A percentile compares a stretch with the other conserved stretches of the same genome.
phyloP scores from a whole-genome alignment of 2,329 filamentous ascomycete species.

The Paecilomyces sp. region DNA sequence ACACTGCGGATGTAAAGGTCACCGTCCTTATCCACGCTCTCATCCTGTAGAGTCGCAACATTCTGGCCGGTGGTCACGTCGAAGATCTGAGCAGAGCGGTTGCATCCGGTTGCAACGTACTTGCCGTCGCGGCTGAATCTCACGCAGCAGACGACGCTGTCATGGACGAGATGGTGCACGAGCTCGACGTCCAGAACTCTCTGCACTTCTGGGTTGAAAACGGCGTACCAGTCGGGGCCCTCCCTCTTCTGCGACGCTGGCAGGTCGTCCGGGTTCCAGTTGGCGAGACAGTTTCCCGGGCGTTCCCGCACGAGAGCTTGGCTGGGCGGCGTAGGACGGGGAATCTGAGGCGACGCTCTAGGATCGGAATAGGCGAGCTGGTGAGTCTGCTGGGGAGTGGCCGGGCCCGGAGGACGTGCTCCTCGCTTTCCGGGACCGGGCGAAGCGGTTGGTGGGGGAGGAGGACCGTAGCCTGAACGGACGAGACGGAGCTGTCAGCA shows the following conservation, averaged over 20 bases:
- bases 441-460: slow-evolving; percentile 77
- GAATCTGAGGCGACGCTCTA: slow-evolving; percentile 76
- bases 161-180: slow-evolving; percentile 84
- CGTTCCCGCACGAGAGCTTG: slow-evolving; percentile 43
- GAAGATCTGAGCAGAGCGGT: slow-evolving; percentile 98
- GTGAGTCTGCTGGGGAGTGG: slow-evolving; percentile 87
- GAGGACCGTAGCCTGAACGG: slow-evolving; percentile 63
- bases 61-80: slow-evolving; percentile 83
- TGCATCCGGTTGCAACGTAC: slow-evolving; percentile 94
- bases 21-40: slow-evolving; percentile 75
- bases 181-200: slow-evolving; percentile 89
- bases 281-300: slow-evolving; percentile 67
- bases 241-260: slow-evolving; percentile 84
- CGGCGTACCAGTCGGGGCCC: slow-evolving; percentile 87
- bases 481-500: slow-evolving; percentile 36
- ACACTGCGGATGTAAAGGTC: slow-evolving; percentile 97
- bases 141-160: slow-evolving; percentile 97
- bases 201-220: slow-evolving; percentile 89
- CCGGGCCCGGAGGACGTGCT: slow-evolving; percentile 59
- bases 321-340: slow-evolving; percentile 67
- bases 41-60: slow-evolving; percentile 84
- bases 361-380: slow-evolving; percentile 79
- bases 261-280: slow-evolving; percentile 79
- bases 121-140: slow-evolving; percentile 94
- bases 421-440: slow-evolving; percentile 75